These are phyloP conservation scores for Suillus subaureus DNA, from an alignment of 768 basidiomycete genomes.

Conservation along the genomic window DNA sequence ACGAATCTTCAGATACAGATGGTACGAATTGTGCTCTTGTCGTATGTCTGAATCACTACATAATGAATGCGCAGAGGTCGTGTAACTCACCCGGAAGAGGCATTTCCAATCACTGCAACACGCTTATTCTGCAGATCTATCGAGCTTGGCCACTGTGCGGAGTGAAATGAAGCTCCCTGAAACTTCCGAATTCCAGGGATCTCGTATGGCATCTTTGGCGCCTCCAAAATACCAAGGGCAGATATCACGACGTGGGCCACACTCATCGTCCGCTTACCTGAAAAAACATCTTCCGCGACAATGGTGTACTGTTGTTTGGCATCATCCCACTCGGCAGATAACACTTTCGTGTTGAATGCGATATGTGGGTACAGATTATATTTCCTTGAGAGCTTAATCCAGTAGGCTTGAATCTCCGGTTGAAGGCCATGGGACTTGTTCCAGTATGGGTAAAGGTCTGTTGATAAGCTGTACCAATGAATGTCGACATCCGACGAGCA, in stretches of 20 bases:
- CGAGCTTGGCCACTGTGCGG: conserved; percentile 48
- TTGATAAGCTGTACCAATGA: conserved; percentile 1
- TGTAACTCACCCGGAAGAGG: background rate
- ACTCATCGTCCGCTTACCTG: background rate
- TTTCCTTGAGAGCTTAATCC: conserved; percentile 42
- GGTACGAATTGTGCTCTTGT: background rate
- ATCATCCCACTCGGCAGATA: conserved; percentile 46
- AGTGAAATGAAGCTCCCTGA: conserved; percentile 54
- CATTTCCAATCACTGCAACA: background rate
- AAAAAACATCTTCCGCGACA: background rate
- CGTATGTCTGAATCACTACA: background rate
- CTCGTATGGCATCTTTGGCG: conserved; percentile 15
- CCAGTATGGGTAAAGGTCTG: background rate
- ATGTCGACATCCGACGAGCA: background rate
- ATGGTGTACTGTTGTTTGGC: background rate
- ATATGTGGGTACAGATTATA: conserved; percentile 44
- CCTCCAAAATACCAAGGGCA: background rate
- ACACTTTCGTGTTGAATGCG: conserved; percentile 45
- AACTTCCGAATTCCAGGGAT: conserved; percentile 42
- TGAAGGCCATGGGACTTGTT: background rate
- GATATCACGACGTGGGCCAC: background rate
- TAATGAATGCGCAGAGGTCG: background rate
- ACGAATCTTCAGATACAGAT: conserved; percentile 12
- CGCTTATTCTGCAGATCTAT: conserved; percentile 37
- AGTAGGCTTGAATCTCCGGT: conserved; percentile 41